A percentile compares a stretch with the other conserved stretches of the same genome.
Evolutionary conservation across 257 asterid genomes (phyloP).

Genomic region (Echites panduratus): DNA sequence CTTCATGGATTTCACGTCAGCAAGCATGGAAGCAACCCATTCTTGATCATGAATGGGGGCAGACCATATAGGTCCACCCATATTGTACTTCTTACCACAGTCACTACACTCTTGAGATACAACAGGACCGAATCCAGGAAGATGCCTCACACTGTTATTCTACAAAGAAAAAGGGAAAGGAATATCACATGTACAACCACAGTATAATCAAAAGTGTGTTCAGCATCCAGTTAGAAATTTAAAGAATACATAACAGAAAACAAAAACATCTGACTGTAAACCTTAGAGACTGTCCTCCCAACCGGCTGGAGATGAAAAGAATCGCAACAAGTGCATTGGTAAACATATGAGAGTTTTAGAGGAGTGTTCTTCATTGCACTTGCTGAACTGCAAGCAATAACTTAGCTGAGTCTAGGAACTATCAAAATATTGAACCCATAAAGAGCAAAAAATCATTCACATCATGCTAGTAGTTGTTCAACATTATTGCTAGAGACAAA

Average conservation of each 20-base stretch:
- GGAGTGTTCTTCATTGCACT: constrained; percentile 95
- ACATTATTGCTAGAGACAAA: not conserved
- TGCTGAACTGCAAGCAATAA: constrained; percentile 70
- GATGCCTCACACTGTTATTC: constrained; percentile 74
- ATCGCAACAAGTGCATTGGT: constrained; percentile 93
- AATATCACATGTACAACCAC: not conserved
- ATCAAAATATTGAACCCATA: not conserved
- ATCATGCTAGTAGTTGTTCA: not conserved
- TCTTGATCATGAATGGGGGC: constrained; percentile 95
- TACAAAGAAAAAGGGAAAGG: constrained; percentile 17
- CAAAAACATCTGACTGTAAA: constrained; percentile 8
- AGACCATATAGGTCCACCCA: constrained; percentile 99
- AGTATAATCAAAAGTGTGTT: not conserved
- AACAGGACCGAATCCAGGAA: constrained; percentile 93
- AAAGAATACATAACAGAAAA: not conserved
- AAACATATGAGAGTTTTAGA: constrained; percentile 83
- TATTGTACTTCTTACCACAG: constrained; percentile 88
- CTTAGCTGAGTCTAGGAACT: constrained; percentile 12
- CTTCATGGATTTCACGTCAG: constrained; percentile 61
- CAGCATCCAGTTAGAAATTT: not conserved
- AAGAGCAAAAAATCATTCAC: not conserved
- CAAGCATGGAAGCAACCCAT: constrained; percentile 77
- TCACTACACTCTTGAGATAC: constrained; percentile 85
- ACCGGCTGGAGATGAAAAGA: constrained; percentile 94
- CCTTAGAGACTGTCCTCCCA: constrained; percentile 86